Percentiles rank a stretch among this genome's conserved stretches.
These are phyloP conservation scores for Phytophthora melonis DNA, from an alignment of 352 stramenopile genomes.

Conservation along the genomic window DNA sequence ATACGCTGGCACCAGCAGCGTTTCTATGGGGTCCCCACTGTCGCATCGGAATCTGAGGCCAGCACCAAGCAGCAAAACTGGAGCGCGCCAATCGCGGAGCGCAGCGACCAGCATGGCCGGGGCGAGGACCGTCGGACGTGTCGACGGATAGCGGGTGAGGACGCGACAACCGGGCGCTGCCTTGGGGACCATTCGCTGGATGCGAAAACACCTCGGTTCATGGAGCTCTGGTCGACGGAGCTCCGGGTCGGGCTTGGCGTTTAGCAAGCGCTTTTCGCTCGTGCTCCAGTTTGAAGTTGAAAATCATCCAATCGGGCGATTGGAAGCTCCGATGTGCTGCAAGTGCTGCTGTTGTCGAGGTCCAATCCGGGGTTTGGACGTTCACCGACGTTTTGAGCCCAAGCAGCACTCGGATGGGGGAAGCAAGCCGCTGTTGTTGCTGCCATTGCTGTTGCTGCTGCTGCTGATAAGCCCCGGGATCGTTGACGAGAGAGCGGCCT, in stretches of 20 bases:
- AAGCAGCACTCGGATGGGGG: not conserved
- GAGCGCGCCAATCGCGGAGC: constrained; percentile 19
- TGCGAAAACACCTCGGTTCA: constrained; percentile 21
- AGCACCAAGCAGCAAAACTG: constrained; percentile 38
- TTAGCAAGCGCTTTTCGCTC: constrained; percentile 24
- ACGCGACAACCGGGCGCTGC: constrained; percentile 24
- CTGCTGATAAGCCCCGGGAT: not conserved
- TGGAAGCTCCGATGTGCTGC: constrained; percentile 35
- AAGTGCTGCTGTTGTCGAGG: constrained; percentile 10
- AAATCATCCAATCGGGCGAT: constrained; percentile 38
- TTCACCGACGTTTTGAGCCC: not conserved
- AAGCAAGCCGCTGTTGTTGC: not conserved
- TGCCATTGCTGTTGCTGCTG: not conserved
- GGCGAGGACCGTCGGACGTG: constrained; percentile 27
- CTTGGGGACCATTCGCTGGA: constrained; percentile 27
- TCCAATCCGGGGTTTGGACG: constrained; percentile 40
- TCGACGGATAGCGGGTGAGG: constrained; percentile 37
- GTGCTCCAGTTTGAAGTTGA: constrained; percentile 29
- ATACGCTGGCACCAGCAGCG: constrained; percentile 2
- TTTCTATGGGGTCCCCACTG: constrained; percentile 33
- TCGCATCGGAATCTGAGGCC: constrained; percentile 24
- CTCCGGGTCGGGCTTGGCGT: not conserved
- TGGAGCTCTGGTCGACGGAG: not conserved
- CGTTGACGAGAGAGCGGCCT: constrained; percentile 28
- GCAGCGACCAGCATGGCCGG: constrained; percentile 24